Base-by-base conservation (phyloP, 805 yeast genomes). In the Kodamaea fukazawae region DNA sequence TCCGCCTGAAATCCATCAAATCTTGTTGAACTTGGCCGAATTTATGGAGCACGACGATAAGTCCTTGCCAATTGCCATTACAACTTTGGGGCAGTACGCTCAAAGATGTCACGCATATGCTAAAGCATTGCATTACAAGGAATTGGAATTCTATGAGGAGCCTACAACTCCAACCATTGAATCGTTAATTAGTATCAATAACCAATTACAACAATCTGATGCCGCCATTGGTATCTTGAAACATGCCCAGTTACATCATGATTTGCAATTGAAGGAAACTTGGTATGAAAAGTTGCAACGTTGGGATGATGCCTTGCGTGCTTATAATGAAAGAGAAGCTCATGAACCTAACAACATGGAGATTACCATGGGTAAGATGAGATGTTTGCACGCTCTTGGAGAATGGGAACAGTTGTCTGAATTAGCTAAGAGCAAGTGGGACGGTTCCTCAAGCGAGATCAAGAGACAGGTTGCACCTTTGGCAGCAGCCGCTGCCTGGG, bases 401-500 rank as follows among this genome's bases (percentile, higher is more conserved):
- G 97, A 93, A 62, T 95, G 99, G 98, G 98, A 91, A 46, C 85
- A 83, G 50, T 69, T 95, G 16, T 82, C 95, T 8, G 85, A 83
- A 44, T 66, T 93, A 40, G 96, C 97, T 0, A 83, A 81, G 50
- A 82, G 80, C 31, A 88, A 86, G 55, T 93, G 99, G 99, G 70
- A 67, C 13, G 68, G 72, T 22, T 76, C 95, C 0, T 71, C 86
- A 1, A 72, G 81, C 20, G 96, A 88, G 12, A 78, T 80, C 29
- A 77, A 82, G 50, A 71, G 96, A 41, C 78, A 83, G 4, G 89
- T 93, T 50, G 99, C 99, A 1, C 98, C 99, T 1, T 67, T 95
- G 39, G 99, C 98, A 0, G 99, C 99, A 0, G 97, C 98, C 2
- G 97, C 99, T 1, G 88, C 98, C 1, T 93, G 99, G 99, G 97